Evolutionary conservation across 495 filamentous ascomycete species (phyloP), one percentile per base, ranked within the genome.

Genomic region (Xylaria bambusicola): DNA sequence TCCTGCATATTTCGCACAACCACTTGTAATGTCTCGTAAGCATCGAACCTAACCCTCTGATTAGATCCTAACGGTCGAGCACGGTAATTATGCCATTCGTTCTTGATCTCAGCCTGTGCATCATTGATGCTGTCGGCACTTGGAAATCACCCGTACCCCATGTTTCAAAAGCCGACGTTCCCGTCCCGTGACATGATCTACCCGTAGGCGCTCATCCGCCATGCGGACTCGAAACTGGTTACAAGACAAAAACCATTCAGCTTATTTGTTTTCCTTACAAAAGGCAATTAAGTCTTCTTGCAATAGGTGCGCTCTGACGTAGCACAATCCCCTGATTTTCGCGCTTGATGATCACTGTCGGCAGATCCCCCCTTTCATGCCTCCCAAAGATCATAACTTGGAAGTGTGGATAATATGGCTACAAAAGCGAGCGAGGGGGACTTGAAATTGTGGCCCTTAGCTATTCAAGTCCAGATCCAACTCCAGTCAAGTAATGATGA

Each of bases 401-500:
- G 3, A 1, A 36, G 3, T 3, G 10, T n/a, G 49, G 15, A 6
- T 20, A 38, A 9, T 26, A 31, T 15, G 9, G n/a, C 38, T 54
- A 7, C 29, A 21, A 15, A 54, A 54, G 18, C 8, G 24, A 18
- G 18, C n/a, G 1, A 33, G 20, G 40, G 10, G 1, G 38, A 42
- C 2, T 9, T 9, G 5, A 2, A 44, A 33, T 23, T 18, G 13
- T 40, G 2, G 15, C 29, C n/a, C n/a, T 12, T 10, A 29, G 24
- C 38, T 31, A 13, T 27, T 41, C 36, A 41, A 27, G 31, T 21
- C 6, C 17, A 10, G 17, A 21, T 26, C 2, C 17, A 7, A 17
- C 12, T 18, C 2, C 24, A 21, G 8, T 44, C 33, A 20, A 31
- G 31, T 33, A 8, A 54, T 5, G 26, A 63, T 60, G 60, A 61